These are phyloP conservation scores for Microbotryum lychnidis-dioicae DNA, from an alignment of 1,284 basidiomycete genomes.

Conservation along the genomic window DNA sequence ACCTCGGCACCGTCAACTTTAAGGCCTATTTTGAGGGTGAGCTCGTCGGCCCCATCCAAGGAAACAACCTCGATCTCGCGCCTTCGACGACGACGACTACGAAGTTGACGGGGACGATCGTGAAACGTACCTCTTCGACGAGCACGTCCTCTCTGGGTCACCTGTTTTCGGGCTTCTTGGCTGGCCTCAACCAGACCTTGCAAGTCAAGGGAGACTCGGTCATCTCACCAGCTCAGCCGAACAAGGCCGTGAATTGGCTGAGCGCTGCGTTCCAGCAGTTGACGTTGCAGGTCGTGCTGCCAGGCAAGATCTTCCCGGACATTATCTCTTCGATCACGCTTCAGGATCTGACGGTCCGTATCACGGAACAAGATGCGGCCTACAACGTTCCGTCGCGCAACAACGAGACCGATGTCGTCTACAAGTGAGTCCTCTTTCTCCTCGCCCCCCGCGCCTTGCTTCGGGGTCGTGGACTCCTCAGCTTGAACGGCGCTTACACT, in stretches of 20 bases:
- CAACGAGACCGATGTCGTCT: conserved; percentile 52
- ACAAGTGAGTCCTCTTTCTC: neutral
- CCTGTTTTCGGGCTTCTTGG: conserved; percentile 60
- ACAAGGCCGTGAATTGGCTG: conserved; percentile 57
- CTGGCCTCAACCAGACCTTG: conserved; percentile 58
- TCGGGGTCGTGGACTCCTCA: neutral
- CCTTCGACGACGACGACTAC: conserved; percentile 49
- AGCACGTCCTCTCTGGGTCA: conserved; percentile 45
- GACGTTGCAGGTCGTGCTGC: conserved; percentile 54
- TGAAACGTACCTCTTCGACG: conserved; percentile 44
- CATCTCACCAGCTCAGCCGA: conserved; percentile 41
- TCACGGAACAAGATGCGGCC: conserved; percentile 50
- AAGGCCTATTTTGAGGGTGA: conserved; percentile 52
- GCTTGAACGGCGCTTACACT: too few relatives aligned
- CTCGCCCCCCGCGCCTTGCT: neutral
- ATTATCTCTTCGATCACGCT: conserved; percentile 57
- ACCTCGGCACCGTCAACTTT: conserved; percentile 62
- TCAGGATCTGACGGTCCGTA: conserved; percentile 52
- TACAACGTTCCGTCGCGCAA: conserved; percentile 56
- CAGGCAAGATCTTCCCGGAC: conserved; percentile 58
- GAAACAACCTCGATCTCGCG: conserved; percentile 49
- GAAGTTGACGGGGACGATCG: conserved; percentile 56
- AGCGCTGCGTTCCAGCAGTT: conserved; percentile 62
- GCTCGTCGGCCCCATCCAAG: conserved; percentile 32
- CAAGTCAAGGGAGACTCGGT: conserved; percentile 56